A percentile compares a stretch with the other conserved stretches of the same genome.
These are phyloP conservation scores for Penicillium mononematosum DNA, from an alignment of 495 filamentous ascomycete genomes.

Conservation along the genomic window DNA sequence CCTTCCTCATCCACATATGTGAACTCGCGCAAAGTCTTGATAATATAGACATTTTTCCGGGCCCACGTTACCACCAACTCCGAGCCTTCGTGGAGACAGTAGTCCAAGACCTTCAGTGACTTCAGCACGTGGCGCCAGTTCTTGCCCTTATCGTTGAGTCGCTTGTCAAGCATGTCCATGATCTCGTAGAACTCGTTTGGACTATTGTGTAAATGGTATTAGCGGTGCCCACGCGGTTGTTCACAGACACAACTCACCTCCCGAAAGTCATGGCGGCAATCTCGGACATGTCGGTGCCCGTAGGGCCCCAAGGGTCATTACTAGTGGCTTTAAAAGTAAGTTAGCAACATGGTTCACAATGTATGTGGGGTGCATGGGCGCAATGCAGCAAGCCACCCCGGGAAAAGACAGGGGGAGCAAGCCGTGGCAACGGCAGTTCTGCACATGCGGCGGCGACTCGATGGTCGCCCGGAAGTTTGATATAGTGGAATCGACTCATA, in stretches of 20 bases:
- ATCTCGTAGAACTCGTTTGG: conserved; percentile 99
- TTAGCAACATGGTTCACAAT: conserved; percentile 13
- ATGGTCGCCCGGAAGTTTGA: neutral
- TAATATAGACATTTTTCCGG: conserved; percentile 95
- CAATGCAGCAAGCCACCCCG: conserved; percentile 5
- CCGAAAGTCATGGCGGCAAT: conserved; percentile 97
- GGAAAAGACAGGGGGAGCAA: neutral
- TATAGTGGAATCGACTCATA: conserved; percentile 45
- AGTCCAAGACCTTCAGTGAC: conserved; percentile 95
- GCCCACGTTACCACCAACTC: conserved; percentile 98
- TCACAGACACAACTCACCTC: conserved; percentile 60
- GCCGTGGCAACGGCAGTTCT: conserved; percentile 15
- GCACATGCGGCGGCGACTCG: conserved; percentile 1
- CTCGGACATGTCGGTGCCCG: conserved; percentile 97
- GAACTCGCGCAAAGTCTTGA: conserved; percentile 97
- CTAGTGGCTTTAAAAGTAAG: conserved; percentile 69
- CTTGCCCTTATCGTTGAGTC: conserved; percentile 98
- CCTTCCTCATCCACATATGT: conserved; percentile 93
- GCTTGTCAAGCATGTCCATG: conserved; percentile 99
- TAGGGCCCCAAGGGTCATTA: conserved; percentile 99
- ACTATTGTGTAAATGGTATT: conserved; percentile 44
- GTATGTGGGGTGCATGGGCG: conserved; percentile 5
- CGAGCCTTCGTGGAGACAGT: conserved; percentile 95
- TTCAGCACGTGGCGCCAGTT: conserved; percentile 99
- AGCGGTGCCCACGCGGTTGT: conserved; percentile 5